Evolutionary conservation across 495 filamentous ascomycete species (phyloP).

Genomic region (Staphylotrichum tortipilum): DNA sequence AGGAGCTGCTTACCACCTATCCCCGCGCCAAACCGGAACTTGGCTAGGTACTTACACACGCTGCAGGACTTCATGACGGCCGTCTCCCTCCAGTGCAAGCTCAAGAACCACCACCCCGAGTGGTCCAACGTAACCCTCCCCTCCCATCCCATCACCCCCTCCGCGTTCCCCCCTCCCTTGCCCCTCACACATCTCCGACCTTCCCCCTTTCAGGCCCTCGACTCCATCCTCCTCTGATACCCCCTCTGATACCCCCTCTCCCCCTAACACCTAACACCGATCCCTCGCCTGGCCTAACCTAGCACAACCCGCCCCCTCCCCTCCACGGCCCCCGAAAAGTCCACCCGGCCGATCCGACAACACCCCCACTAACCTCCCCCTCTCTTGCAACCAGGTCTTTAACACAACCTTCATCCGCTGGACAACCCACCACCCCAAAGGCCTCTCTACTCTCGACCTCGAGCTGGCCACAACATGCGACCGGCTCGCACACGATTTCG

Average conservation of each 20-base stretch:
- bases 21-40: too few species aligned
- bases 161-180: not conserved
- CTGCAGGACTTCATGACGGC: constrained; percentile 52
- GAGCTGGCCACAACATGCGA: constrained; percentile 60
- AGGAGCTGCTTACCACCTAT: too few species aligned
- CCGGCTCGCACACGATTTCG: constrained; percentile 42
- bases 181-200: not conserved
- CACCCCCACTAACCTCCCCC: not conserved
- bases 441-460: constrained; percentile 62
- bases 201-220: not conserved
- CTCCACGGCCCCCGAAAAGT: too few species aligned
- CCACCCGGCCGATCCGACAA: too few species aligned
- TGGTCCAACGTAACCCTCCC: constrained; percentile 49
- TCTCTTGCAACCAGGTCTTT: constrained; percentile 43
- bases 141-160: not conserved
- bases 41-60: not conserved
- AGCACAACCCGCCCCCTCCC: too few species aligned
- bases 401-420: constrained; percentile 56
- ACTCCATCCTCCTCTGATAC: too few species aligned
- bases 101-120: constrained; percentile 53
- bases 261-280: too few species aligned
- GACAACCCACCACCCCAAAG: constrained; percentile 66
- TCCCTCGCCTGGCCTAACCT: too few species aligned
- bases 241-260: too few species aligned
- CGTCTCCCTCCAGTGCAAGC: constrained; percentile 47